Evolutionary conservation across 306 rosid genomes (phyloP).

Genomic region (Acacia melanoxylon): DNA sequence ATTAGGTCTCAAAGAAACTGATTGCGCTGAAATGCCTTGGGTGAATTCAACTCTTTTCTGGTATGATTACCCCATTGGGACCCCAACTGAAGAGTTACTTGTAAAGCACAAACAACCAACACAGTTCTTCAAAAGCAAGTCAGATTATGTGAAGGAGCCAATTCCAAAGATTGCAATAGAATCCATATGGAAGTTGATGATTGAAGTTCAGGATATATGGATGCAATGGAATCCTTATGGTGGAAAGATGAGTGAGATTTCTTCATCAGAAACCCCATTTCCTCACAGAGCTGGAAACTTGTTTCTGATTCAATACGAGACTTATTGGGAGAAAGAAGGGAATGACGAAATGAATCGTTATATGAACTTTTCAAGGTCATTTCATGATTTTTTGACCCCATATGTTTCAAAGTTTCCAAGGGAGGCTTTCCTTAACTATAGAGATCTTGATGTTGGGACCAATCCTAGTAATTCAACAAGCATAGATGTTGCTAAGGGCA

Average conservation of each 20-base stretch:
- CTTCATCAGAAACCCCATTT: conserved; percentile 38
- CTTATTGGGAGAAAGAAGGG: conserved; percentile 40
- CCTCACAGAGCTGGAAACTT: conserved; percentile 43
- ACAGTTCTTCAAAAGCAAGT: neutral
- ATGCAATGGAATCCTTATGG: conserved; percentile 53
- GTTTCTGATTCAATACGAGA: conserved; percentile 44
- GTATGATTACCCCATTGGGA: neutral
- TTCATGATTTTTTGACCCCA: conserved; percentile 35
- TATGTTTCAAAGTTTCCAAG: conserved; percentile 37
- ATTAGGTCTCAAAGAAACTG: conserved; percentile 40
- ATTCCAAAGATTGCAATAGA: conserved; percentile 22
- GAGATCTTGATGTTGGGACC: conserved; percentile 40
- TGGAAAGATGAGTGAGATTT: conserved; percentile 44
- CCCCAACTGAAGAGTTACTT: conserved; percentile 18
- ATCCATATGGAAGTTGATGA: conserved; percentile 41
- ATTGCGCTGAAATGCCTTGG: conserved; percentile 49
- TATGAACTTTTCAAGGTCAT: conserved; percentile 29
- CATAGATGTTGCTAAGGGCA: neutral
- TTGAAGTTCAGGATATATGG: conserved; percentile 6
- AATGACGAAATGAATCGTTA: neutral
- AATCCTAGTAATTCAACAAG: conserved; percentile 33
- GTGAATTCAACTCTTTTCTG: conserved; percentile 39
- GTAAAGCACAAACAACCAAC: neutral
- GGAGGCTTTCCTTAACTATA: conserved; percentile 41
- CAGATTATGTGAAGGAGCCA: conserved; percentile 41